Percentiles rank a stretch among this genome's conserved stretches.
These are phyloP conservation scores for Dipteronia dyeriana DNA, from an alignment of 345 rosid species.

Conservation along the genomic window DNA sequence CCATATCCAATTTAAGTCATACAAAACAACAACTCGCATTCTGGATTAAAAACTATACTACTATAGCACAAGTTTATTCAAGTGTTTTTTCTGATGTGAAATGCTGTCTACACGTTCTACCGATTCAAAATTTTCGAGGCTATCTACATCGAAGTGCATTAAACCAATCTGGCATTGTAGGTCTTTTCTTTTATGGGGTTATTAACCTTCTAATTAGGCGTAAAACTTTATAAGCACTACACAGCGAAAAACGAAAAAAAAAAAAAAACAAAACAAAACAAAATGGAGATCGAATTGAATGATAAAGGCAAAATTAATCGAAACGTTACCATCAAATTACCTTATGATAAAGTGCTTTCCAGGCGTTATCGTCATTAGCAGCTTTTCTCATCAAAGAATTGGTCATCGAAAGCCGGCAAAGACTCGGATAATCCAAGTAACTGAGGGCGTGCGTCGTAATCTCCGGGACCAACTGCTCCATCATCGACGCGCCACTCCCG, in stretches of 20 bases:
- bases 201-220: neutral
- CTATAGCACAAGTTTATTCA: too few species aligned
- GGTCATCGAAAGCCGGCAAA: constrained; percentile 96
- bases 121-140: neutral
- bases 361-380: constrained; percentile 97
- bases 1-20: neutral
- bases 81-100: too few species aligned
- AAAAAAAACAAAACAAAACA: neutral
- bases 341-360: constrained; percentile 98
- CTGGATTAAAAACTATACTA: too few species aligned
- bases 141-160: neutral
- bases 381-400: constrained; percentile 97
- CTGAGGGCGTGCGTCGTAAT: constrained; percentile 97
- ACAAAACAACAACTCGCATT: neutral
- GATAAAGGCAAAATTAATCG: neutral
- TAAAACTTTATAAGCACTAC: neutral
- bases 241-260: too few species aligned
- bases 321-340: constrained; percentile 29
- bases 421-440: constrained; percentile 93
- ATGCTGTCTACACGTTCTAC: neutral
- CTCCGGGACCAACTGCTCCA: constrained; percentile 99
- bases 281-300: neutral
- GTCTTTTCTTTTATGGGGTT: neutral
- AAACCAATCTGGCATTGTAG: neutral
- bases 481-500: constrained; percentile 88